Base-by-base conservation (phyloP, 2,329 filamentous ascomycete species). In the Colletotrichum scovillei region DNA sequence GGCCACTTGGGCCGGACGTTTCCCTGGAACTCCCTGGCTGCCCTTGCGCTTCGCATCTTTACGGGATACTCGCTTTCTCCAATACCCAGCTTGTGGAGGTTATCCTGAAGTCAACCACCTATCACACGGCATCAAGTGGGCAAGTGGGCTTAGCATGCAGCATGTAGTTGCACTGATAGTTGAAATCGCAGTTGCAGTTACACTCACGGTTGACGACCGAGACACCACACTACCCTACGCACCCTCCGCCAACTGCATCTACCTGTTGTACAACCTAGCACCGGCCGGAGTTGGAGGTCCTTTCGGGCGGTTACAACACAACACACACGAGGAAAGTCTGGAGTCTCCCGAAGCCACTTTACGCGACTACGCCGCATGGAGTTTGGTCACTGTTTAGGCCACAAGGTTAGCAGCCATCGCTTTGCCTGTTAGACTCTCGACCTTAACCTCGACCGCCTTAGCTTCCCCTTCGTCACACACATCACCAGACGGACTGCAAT, bases 1-100 rank as follows among this genome's bases (percentile, higher is more conserved):
- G 66, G 42, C 28, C 28, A 63, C 38, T 57, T 72, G 65, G 53
- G 49, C 46, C 38, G 56, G n/a, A 49, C 42, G 24, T 42, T 42
- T 70, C 60, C 32, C 32, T 60, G 49, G 65, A 62, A 73, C 67
- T 65, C 60, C 56, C 70, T 53, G 60, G 55, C 55, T 67, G 46
- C 32, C 30, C n/a, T 52, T 58, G 22, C 53, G 11, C 42, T 62
- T 46, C 26, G 28, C 16, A 49, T 49, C 8, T 8, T 11, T 49
- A n/a, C 19, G 42, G 42, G 42, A 49, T 49, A 35, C 26, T 58
- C 19, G 26, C 26, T 30, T 35, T 19, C 28, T 35, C 42, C 42
- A 49, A 19, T n/a, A 49, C 42, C 42, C 42, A 49, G 42, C 12
- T 22, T 49, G 42, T 49, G 42, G 42, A n/a, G 42, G 42, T 49